These are phyloP conservation scores for Leishmania gerbilli DNA, from an alignment of 208 protist genomes.

Conservation along the genomic window DNA sequence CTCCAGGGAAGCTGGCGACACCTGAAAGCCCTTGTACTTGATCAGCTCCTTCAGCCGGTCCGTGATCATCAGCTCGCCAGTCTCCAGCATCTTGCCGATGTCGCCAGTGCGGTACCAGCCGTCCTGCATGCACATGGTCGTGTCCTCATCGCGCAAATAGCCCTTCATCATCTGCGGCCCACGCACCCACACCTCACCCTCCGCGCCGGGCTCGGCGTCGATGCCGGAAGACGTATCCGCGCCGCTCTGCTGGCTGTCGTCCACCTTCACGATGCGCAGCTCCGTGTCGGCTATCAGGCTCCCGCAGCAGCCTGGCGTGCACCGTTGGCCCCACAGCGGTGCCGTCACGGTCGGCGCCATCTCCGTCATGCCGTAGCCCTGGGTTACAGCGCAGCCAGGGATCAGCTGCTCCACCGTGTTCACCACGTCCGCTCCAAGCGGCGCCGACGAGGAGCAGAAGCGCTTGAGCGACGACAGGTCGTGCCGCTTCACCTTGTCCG, in stretches of 20 bases:
- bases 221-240: slow-evolving; percentile 37
- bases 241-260: slow-evolving; percentile 43
- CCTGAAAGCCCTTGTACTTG: slow-evolving; percentile 92
- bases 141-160: slow-evolving; percentile 68
- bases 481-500: slow-evolving; percentile 36
- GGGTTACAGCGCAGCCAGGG: slow-evolving; percentile 22
- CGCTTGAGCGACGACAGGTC: slow-evolving; percentile 21
- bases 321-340: neutral
- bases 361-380: slow-evolving; percentile 87
- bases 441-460: slow-evolving; percentile 63
- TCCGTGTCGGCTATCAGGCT: slow-evolving; percentile 36
- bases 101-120: slow-evolving; percentile 80
- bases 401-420: slow-evolving; percentile 22
- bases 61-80: slow-evolving; percentile 48
- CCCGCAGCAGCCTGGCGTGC: slow-evolving; percentile 19
- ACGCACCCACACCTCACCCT: slow-evolving; percentile 73
- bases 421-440: slow-evolving; percentile 47
- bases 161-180: slow-evolving; percentile 83
- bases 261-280: slow-evolving; percentile 44
- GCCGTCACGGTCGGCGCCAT: slow-evolving; percentile 41
- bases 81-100: slow-evolving; percentile 58
- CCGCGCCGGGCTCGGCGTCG: slow-evolving; percentile 27
- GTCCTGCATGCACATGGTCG: slow-evolving; percentile 42
- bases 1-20: slow-evolving; percentile 83
- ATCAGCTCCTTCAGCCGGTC: slow-evolving; percentile 92